Percentiles rank a stretch among this genome's conserved stretches.
These are phyloP conservation scores for Pythium dissimile DNA, from an alignment of 352 stramenopile species.

Conservation along the genomic window DNA sequence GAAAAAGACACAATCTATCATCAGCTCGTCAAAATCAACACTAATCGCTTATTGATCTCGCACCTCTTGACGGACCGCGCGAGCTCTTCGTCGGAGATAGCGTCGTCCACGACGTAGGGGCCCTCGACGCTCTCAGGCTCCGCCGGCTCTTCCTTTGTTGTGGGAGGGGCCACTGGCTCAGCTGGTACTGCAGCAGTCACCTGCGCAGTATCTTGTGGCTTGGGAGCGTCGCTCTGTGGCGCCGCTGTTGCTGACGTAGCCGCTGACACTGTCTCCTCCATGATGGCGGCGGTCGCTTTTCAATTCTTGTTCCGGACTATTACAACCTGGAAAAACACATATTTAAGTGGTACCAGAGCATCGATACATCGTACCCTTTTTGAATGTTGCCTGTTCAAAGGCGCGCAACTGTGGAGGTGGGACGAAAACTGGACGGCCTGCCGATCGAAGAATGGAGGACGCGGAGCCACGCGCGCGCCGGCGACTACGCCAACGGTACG, in stretches of 20 bases:
- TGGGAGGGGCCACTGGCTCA: neutral
- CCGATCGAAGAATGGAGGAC: constrained; percentile 7
- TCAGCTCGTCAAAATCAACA: too few species aligned
- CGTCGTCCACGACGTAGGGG: constrained; percentile 12
- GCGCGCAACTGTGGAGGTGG: neutral
- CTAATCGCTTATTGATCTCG: neutral
- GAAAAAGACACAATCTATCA: neutral
- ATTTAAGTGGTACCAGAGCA: neutral
- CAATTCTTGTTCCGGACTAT: too few species aligned
- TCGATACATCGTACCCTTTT: constrained; percentile 26
- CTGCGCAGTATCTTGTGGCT: too few species aligned
- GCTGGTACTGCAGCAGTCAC: too few species aligned
- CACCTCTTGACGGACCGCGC: constrained; percentile 25
- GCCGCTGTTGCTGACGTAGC: neutral
- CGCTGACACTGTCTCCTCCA: neutral
- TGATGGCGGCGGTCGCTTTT: too few species aligned
- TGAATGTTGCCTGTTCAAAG: constrained; percentile 12
- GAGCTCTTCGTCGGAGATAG: constrained; percentile 22
- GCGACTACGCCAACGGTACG: constrained; percentile 23
- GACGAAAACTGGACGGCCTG: neutral
- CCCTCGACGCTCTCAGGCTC: neutral
- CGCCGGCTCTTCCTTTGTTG: constrained; percentile 2
- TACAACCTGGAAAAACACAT: neutral
- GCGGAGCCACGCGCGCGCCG: constrained; percentile 5
- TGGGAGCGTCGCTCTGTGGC: neutral